Evolutionary conservation across 1,284 basidiomycete species (phyloP), one percentile per base, ranked within the genome.

Genomic region (Puccinia hordei): DNA sequence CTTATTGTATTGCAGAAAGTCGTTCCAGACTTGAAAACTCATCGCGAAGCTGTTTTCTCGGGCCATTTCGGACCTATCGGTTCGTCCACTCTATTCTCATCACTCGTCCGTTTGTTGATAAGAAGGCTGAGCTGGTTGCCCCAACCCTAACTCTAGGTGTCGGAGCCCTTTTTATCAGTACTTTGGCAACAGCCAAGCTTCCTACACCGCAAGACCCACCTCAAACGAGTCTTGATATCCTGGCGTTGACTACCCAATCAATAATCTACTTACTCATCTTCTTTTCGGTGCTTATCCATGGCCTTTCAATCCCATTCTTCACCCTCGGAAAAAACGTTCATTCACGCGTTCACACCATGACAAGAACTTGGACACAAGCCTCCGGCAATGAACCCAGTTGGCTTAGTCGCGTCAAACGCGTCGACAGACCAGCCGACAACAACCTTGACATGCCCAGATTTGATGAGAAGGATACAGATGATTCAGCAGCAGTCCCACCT

Each of bases 21-120:
- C 89, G 95, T 97, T 81, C 95, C 95, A 0, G 94, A 97, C 84
- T 90, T 97, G 84, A 95, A 96, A 87, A 96, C 92, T 0, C 90
- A 94, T 83, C 88, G 92, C 66, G 88, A 89, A 83, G 94, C 94
- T 0, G 83, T 93, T 1, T 97, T 97, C 86, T 85, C 85, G 0
- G 95, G 95, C 0, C 94, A 96, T 71, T 96, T 97, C 85, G 94
- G 93, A n/a, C 82, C 81, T 82, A 82, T 82, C 27, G 82, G 53
- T 27, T 44, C 27, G 66, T 68, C n/a, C 49, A n/a, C 13, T 68
- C 5, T 17, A 49, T 66, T 35, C 2, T n/a, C 19, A n/a, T 44
- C 44, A n/a, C n/a, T 49, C 6, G 4, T 10, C 10, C 38, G 24
- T 44, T 30, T 17, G 24, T 46, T 53, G 30, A 53, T 33, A 35